Evolutionary conservation across 2,329 filamentous ascomycete species (phyloP).

Genomic region (Penicillium sp.): DNA sequence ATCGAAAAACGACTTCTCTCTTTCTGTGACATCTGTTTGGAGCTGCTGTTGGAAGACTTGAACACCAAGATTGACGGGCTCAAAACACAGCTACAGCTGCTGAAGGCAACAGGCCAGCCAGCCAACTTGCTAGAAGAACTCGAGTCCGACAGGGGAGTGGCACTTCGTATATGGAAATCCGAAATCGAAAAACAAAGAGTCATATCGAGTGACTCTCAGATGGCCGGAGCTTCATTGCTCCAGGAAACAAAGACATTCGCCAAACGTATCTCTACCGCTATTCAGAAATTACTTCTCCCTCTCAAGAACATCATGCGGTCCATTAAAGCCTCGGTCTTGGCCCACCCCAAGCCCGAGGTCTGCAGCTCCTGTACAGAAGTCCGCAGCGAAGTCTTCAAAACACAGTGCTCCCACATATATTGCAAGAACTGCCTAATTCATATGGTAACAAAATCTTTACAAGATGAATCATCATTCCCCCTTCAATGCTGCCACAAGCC

Average conservation of each 20-base stretch:
- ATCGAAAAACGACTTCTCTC: not conserved
- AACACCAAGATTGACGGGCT: not conserved
- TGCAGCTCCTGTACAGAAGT: not conserved
- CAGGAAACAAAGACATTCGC: not conserved
- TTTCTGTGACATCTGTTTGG: not conserved
- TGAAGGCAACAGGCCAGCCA: not conserved
- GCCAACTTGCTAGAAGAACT: not conserved
- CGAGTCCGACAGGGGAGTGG: not conserved
- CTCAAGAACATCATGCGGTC: not conserved
- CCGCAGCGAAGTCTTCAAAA: not conserved
- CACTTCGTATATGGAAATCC: not conserved
- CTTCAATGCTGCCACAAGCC: not conserved
- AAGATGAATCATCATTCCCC: not conserved
- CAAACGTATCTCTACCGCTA: not conserved
- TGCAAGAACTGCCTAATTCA: not conserved
- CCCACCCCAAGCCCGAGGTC: not conserved
- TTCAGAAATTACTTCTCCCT: not conserved
- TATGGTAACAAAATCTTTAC: not conserved
- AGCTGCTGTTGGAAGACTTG: not conserved
- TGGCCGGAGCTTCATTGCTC: not conserved
- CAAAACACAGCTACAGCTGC: not conserved
- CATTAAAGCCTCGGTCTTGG: not conserved
- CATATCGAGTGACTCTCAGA: not conserved
- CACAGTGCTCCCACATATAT: not conserved
- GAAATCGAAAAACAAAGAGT: not conserved